phyloP scores from a whole-genome alignment of 352 stramenopile species.

The Aphanomyces astaci region DNA sequence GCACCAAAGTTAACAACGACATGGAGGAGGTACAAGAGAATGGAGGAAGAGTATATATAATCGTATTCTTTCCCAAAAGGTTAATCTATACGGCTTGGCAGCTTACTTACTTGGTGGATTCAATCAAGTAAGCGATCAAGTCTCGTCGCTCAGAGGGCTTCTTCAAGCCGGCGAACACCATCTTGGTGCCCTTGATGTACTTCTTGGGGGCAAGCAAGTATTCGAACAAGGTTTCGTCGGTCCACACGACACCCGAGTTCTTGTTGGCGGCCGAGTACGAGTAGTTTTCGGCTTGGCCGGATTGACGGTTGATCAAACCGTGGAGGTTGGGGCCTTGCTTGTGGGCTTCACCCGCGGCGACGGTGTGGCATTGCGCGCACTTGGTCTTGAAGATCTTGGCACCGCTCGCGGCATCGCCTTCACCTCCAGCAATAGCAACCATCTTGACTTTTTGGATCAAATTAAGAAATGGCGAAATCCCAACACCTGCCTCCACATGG shows the following conservation, averaged over 20 bases:
- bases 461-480: neutral
- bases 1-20: neutral
- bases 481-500: neutral
- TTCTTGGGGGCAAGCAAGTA: conserved; percentile 99
- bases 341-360: conserved; percentile 85
- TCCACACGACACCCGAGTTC: conserved; percentile 95
- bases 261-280: conserved; percentile 99
- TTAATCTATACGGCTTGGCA: conserved; percentile 31
- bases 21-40: neutral
- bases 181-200: conserved; percentile 99
- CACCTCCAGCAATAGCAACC: conserved; percentile 26
- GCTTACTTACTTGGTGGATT: conserved; percentile 32
- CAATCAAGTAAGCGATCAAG: conserved; percentile 98
- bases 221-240: conserved; percentile 96
- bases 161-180: conserved; percentile 99
- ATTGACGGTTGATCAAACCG: conserved; percentile 95
- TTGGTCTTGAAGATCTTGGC: conserved; percentile 97
- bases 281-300: conserved; percentile 94
- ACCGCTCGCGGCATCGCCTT: conserved; percentile 78
- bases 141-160: conserved; percentile 95
- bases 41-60: neutral
- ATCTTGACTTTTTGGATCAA: conserved; percentile 2
- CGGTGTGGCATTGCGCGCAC: conserved; percentile 93
- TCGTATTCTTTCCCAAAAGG: conserved; percentile 8
- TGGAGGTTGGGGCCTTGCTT: conserved; percentile 99